Percentiles rank a stretch among this genome's conserved stretches.
Evolutionary conservation across 352 stramenopile species (phyloP).

Genomic region (Globisporangium cederbergense): DNA sequence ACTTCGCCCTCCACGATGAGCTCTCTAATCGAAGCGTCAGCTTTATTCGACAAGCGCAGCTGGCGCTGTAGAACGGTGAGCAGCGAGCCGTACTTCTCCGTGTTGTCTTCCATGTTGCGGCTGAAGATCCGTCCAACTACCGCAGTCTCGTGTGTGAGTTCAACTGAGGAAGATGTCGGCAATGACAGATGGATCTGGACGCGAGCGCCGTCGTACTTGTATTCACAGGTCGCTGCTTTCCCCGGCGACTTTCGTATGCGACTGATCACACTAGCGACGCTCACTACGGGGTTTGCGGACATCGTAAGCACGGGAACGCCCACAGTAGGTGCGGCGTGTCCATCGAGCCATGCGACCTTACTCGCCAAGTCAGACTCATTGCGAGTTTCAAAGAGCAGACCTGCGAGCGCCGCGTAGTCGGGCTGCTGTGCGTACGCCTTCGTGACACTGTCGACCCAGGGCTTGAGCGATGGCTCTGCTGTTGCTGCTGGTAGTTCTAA

Average conservation of each 20-base stretch:
- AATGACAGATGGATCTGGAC: slow-evolving; percentile 65
- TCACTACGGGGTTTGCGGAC: slow-evolving; percentile 70
- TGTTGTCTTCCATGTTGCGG: slow-evolving; percentile 82
- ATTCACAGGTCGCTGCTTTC: slow-evolving; percentile 59
- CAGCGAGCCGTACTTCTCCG: slow-evolving; percentile 57
- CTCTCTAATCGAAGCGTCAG: slow-evolving; percentile 12
- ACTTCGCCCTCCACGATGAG: slow-evolving; percentile 77
- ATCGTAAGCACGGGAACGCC: slow-evolving; percentile 77
- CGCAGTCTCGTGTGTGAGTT: background rate
- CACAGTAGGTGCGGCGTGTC: slow-evolving; percentile 33
- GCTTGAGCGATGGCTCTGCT: slow-evolving; percentile 15
- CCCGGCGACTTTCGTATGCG: slow-evolving; percentile 40
- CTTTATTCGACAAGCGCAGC: slow-evolving; percentile 11
- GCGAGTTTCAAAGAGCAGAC: slow-evolving; percentile 32
- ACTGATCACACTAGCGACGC: slow-evolving; percentile 40
- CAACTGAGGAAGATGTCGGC: background rate
- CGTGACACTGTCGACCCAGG: slow-evolving; percentile 62
- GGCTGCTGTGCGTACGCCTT: slow-evolving; percentile 67
- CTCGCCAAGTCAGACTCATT: slow-evolving; percentile 21
- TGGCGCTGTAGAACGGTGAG: slow-evolving; percentile 39
- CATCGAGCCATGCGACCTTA: slow-evolving; percentile 28
- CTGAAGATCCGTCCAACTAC: slow-evolving; percentile 62
- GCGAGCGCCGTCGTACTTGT: slow-evolving; percentile 82
- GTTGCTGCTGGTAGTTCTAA: background rate
- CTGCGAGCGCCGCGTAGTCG: slow-evolving; percentile 51